These are phyloP conservation scores for Gymnopilus junonius DNA, from an alignment of 768 basidiomycete species.

Conservation along the genomic window DNA sequence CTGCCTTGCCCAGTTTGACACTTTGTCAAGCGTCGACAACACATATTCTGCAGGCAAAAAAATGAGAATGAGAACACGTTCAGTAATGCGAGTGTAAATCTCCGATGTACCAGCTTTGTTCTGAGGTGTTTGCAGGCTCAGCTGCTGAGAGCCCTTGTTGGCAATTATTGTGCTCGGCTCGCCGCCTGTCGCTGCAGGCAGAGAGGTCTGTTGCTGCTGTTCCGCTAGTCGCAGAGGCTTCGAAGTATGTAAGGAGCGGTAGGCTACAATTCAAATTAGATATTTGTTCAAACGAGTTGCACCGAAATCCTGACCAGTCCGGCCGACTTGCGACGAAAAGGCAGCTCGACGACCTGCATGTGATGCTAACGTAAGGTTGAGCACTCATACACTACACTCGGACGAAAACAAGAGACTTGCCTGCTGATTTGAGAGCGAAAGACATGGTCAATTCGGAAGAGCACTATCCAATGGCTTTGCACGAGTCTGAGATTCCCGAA, in stretches of 20 bases:
- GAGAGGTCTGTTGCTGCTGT: slow-evolving; percentile 29
- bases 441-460: slow-evolving; percentile 49
- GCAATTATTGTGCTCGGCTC: slow-evolving; percentile 76
- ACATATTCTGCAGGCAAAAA: slow-evolving; percentile 77
- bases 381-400: no score
- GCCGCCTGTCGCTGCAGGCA: slow-evolving; percentile 40
- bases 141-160: slow-evolving; percentile 79
- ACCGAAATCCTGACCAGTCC: slow-evolving; percentile 39
- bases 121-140: slow-evolving; percentile 83
- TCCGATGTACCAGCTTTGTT: slow-evolving; percentile 79
- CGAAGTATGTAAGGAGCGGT: slow-evolving; percentile 63
- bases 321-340: slow-evolving; percentile 47
- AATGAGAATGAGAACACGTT: slow-evolving; percentile 23
- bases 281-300: slow-evolving; percentile 1
- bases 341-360: slow-evolving; percentile 48
- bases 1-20: slow-evolving; percentile 97
- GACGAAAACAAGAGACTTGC: slow-evolving; percentile 24
- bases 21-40: slow-evolving; percentile 92
- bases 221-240: slow-evolving; percentile 42
- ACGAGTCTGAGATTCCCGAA: slow-evolving; percentile 16
- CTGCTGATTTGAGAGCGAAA: slow-evolving; percentile 43
- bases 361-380: slow-evolving; percentile 29
- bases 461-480: slow-evolving; percentile 2
- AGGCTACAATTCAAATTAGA: slow-evolving; percentile 35
- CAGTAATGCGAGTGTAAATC: background rate